phyloP scores from a whole-genome alignment of 2,329 filamentous ascomycete genomes.

The Botrytis tulipae region DNA sequence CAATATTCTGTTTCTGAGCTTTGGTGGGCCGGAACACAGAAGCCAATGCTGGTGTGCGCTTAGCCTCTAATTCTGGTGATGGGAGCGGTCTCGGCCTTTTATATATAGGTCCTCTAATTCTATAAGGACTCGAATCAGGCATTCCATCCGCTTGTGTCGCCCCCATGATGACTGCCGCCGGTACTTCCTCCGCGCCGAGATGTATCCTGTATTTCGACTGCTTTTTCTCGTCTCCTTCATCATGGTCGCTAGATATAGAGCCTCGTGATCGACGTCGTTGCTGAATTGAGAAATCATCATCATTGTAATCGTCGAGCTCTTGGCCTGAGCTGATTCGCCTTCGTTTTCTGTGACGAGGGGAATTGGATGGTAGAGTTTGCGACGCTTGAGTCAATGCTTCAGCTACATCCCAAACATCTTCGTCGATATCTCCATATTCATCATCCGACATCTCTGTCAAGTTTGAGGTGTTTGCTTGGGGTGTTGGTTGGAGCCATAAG shows the following conservation, averaged over 20 bases:
- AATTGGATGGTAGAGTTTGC: slow-evolving; percentile 18
- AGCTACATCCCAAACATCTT: slow-evolving; percentile 18
- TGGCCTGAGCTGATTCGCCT: slow-evolving; percentile 14
- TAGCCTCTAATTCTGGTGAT: slow-evolving; percentile 21
- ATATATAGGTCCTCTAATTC: slow-evolving; percentile 51
- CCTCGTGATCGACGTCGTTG: slow-evolving; percentile 24
- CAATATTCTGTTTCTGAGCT: slow-evolving; percentile 21
- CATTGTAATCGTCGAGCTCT: slow-evolving; percentile 9
- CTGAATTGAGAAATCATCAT: background rate
- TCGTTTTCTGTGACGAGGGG: slow-evolving; percentile 16
- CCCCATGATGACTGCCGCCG: slow-evolving; percentile 32
- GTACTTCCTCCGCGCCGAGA: slow-evolving; percentile 31
- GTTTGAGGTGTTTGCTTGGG: background rate
- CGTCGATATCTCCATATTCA: slow-evolving; percentile 22
- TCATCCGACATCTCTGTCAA: slow-evolving; percentile 18
- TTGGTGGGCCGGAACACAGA: slow-evolving; percentile 15
- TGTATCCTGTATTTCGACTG: slow-evolving; percentile 38
- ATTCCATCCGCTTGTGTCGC: slow-evolving; percentile 38
- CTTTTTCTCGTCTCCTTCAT: slow-evolving; percentile 30
- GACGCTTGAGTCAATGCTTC: slow-evolving; percentile 22
- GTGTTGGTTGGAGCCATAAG: background rate
- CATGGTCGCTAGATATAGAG: slow-evolving; percentile 24
- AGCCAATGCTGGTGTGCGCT: background rate
- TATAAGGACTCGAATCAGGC: slow-evolving; percentile 48
- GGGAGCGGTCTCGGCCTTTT: slow-evolving; percentile 43